These are phyloP conservation scores for Pogostemon cablin DNA, from an alignment of 257 asterid species.

Conservation along the genomic window DNA sequence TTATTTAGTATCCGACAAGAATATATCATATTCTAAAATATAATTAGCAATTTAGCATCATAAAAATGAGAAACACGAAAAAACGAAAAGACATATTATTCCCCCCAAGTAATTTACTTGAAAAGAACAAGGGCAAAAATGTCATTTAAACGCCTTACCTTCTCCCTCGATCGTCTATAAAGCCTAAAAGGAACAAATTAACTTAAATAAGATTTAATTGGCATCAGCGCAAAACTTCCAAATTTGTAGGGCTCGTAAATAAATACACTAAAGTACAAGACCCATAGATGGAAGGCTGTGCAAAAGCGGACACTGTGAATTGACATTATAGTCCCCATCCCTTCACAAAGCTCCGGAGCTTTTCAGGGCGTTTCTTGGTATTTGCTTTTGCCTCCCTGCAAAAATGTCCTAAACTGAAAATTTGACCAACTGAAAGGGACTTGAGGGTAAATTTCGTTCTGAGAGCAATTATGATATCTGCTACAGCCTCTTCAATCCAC, in stretches of 20 bases:
- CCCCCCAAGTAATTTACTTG: conserved; percentile 6
- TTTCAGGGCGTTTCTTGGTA: conserved; percentile 17
- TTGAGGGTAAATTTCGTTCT: conserved; percentile 31
- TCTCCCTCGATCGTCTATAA: conserved; percentile 13
- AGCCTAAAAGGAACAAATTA: conserved; percentile 11
- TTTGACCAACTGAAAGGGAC: conserved; percentile 44
- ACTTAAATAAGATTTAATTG: conserved; percentile 21
- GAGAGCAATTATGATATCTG: conserved; percentile 57
- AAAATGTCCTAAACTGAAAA: conserved; percentile 34
- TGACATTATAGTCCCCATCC: conserved; percentile 30
- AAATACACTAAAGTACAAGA: conserved; percentile 32
- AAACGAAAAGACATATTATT: too few relatives aligned
- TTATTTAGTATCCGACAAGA: neutral
- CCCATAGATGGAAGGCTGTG: conserved; percentile 33
- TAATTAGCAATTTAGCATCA: conserved; percentile 14
- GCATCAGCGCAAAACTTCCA: conserved; percentile 10
- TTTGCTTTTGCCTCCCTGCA: conserved; percentile 5
- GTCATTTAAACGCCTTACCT: conserved; percentile 29
- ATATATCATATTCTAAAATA: conserved; percentile 7
- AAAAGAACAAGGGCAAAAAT: conserved; percentile 32
- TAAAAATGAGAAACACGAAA: neutral
- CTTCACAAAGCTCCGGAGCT: neutral
- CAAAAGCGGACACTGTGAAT: conserved; percentile 31
- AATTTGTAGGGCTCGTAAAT: conserved; percentile 24
- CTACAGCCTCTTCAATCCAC: conserved; percentile 53